A percentile compares a stretch with the other conserved stretches of the same genome.
Evolutionary conservation across 2,329 filamentous ascomycete genomes (phyloP).

Genomic region (Pyricularia sp.): DNA sequence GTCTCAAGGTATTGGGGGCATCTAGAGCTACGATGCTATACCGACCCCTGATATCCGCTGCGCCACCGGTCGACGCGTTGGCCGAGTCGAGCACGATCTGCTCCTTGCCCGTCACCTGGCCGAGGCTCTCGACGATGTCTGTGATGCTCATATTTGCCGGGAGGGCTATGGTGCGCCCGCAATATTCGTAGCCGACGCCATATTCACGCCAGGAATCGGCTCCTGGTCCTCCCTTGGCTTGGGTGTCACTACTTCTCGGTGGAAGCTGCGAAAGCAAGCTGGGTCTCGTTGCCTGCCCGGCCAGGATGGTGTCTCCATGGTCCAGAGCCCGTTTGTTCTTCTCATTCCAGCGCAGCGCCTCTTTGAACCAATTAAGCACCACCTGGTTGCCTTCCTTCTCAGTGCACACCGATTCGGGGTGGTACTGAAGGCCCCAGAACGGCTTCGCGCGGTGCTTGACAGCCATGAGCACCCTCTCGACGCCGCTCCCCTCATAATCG

Average conservation of each 20-base stretch:
- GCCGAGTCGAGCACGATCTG: constrained; percentile 52
- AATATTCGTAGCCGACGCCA: constrained; percentile 19
- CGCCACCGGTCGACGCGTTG: constrained; percentile 34
- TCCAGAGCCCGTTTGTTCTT: constrained; percentile 12
- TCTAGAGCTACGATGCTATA: constrained; percentile 68
- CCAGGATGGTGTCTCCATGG: constrained; percentile 12
- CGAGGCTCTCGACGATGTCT: constrained; percentile 44
- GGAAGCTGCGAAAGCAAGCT: constrained; percentile 21
- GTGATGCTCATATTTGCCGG: constrained; percentile 38
- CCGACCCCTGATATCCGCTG: constrained; percentile 42
- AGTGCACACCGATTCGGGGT: constrained; percentile 83
- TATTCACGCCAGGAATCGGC: not conserved
- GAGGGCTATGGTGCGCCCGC: constrained; percentile 28
- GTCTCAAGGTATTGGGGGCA: constrained; percentile 42
- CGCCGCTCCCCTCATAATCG: constrained; percentile 26
- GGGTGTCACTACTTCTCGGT: not conserved
- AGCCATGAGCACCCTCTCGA: constrained; percentile 63
- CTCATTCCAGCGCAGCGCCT: constrained; percentile 52
- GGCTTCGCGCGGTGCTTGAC: constrained; percentile 59
- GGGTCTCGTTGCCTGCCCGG: constrained; percentile 21
- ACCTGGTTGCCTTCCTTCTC: constrained; percentile 55
- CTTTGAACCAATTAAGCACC: constrained; percentile 66
- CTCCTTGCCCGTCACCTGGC: constrained; percentile 26
- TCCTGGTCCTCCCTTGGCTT: not conserved
- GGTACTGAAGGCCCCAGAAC: constrained; percentile 84